Base-by-base conservation (phyloP, 2,329 filamentous ascomycete genomes). In the Tympanopsis confertula region DNA sequence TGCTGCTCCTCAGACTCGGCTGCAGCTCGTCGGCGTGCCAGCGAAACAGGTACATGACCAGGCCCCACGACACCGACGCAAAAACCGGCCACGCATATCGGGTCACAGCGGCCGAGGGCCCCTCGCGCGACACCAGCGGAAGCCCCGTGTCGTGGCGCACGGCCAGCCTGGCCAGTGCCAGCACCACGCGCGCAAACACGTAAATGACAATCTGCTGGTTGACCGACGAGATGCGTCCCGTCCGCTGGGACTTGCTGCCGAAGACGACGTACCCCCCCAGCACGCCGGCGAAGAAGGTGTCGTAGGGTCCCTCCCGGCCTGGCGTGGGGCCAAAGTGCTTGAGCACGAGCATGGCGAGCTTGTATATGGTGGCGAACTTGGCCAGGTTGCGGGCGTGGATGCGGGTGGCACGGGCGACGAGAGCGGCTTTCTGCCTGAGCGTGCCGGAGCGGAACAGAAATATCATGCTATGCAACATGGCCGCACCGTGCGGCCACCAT, bases 131-230 rank as follows among this genome's bases (percentile, higher is more conserved):
- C 37, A 75, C 54, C 20, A 61, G 28, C 24, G 71, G 63, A 41
- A 78, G 50, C 38, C 70, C 69, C 40, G 53, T 51, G 32, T 66
- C 66, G 2, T 73, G 73, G 58, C 86, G 80, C 44, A 96, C 77
- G 40, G 84, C 76, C 41, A 96, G 65, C 52, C 86, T 86, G 20
- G 88, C 91, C 18, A 93, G 63, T 5, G 85, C 86, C 22, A 98
- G 74, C 42, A 82, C 71, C 13, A 95, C 91, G 46, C 91, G 79
- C 35, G 91, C 91, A 55, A 95, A 95, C 44, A 98, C 84, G 66
- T 98, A 98, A 50, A 96, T 85, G 58, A 94, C 87, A 56, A 98
- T 98, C 69, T 98, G 89, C 67, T 95, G 86, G 62, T 81, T 94
- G 44, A 95, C 82, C 45, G 77, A 82, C 43, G 81, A 83, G 52